Evolutionary conservation across 148 eudicot genomes (phyloP).

Genomic region (Rhododendron ovatum): DNA sequence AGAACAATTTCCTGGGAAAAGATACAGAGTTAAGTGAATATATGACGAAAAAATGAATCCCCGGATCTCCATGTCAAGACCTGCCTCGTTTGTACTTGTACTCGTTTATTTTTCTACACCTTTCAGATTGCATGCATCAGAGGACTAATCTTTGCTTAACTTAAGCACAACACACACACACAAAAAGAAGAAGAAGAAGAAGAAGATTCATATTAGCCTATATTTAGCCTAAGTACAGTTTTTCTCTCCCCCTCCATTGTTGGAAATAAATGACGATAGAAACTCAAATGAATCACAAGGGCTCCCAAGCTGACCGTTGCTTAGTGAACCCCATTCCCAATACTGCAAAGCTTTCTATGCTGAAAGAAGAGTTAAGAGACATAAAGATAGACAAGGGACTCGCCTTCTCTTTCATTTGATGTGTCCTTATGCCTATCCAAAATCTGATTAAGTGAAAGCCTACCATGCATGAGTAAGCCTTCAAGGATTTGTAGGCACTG

Average conservation of each 20-base stretch:
- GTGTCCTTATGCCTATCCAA: slow-evolving; percentile 48
- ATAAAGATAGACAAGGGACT: slow-evolving; percentile 9
- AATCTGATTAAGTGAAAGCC: slow-evolving; percentile 69
- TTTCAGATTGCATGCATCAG: neutral
- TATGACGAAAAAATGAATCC: neutral
- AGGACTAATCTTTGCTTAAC: neutral
- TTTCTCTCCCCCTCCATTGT: neutral
- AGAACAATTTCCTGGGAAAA: slow-evolving; percentile 34
- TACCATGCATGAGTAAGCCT: slow-evolving; percentile 86
- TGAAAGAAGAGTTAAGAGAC: neutral
- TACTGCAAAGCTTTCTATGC: neutral
- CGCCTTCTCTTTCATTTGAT: slow-evolving; percentile 33
- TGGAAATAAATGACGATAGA: neutral
- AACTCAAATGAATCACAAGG: neutral
- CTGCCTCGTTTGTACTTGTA: neutral
- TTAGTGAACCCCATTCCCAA: neutral
- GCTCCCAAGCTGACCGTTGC: neutral
- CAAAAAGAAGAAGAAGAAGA: neutral
- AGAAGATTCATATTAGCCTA: neutral
- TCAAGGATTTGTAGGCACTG: slow-evolving; percentile 63
- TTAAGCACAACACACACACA: neutral
- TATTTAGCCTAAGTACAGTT: neutral
- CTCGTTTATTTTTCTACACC: neutral
- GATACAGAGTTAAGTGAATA: neutral
- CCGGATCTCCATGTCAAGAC: neutral